Conservation (phyloP, 495 filamentous ascomycete genomes). For the Penicillium pancosmium region DNA sequence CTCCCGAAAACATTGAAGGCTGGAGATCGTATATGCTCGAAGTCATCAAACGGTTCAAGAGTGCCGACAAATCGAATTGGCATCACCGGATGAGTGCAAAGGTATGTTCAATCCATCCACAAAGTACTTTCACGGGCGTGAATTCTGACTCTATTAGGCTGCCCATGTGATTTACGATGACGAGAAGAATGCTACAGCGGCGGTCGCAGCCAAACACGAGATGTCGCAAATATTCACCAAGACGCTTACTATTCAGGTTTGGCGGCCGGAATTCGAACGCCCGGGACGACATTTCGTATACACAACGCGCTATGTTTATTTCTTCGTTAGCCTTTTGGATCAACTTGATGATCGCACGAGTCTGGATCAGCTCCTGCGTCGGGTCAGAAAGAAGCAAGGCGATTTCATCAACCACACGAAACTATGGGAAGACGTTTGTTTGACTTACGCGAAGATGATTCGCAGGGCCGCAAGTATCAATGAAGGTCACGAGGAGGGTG, state of each 20-base stretch:
- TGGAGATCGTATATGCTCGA: slow-evolving; percentile 79
- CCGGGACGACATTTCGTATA: slow-evolving; percentile 93
- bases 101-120: slow-evolving; percentile 30
- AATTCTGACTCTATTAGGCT: slow-evolving; percentile 39
- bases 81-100: slow-evolving; percentile 91
- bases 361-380: slow-evolving; percentile 78
- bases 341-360: slow-evolving; percentile 75
- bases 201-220: slow-evolving; percentile 69
- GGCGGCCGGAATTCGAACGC: slow-evolving; percentile 92
- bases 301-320: slow-evolving; percentile 84
- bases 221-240: slow-evolving; percentile 91
- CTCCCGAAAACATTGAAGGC: slow-evolving; percentile 55
- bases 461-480: slow-evolving; percentile 67
- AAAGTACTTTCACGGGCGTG: neutral
- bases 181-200: slow-evolving; percentile 45
- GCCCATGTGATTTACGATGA: slow-evolving; percentile 76
- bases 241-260: slow-evolving; percentile 92
- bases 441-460: slow-evolving; percentile 69
- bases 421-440: slow-evolving; percentile 81
- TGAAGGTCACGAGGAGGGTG: slow-evolving; percentile 69
- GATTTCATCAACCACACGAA: slow-evolving; percentile 85
- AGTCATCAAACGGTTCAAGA: slow-evolving; percentile 72
- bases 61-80: slow-evolving; percentile 93
- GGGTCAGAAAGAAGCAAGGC: slow-evolving; percentile 76
- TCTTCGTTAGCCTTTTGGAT: slow-evolving; percentile 73